Percentiles rank a stretch among this genome's conserved stretches.
phyloP scores from a whole-genome alignment of 352 stramenopile species.

The Halophytophthora batemanensis region DNA sequence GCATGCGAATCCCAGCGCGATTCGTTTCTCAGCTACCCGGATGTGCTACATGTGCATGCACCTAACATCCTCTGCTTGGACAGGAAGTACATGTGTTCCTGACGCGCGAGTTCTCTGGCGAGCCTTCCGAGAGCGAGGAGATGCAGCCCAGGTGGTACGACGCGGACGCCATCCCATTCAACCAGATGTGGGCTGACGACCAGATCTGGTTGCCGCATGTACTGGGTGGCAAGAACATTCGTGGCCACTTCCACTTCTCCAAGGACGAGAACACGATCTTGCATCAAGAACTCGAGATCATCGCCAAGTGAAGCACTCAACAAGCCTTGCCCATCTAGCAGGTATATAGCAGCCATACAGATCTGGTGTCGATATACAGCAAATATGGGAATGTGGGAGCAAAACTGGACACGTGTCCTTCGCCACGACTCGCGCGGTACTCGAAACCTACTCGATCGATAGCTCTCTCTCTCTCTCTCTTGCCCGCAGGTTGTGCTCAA shows the following conservation, averaged over 20 bases:
- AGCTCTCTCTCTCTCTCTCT: too few species aligned
- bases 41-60: too few species aligned
- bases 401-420: too few species aligned
- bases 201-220: constrained; percentile 77
- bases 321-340: not conserved
- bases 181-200: constrained; percentile 89
- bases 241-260: constrained; percentile 71
- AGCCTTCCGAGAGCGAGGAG: constrained; percentile 84
- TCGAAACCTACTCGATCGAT: too few species aligned
- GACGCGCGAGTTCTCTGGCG: constrained; percentile 52
- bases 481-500: not conserved
- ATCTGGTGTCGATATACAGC: too few species aligned
- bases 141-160: constrained; percentile 86
- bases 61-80: not conserved
- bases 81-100: constrained; percentile 86
- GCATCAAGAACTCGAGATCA: constrained; percentile 36
- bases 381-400: too few species aligned
- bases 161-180: constrained; percentile 58
- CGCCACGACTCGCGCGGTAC: too few species aligned
- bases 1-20: not conserved
- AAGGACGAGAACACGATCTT: constrained; percentile 70
- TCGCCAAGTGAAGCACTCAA: not conserved
- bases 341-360: too few species aligned
- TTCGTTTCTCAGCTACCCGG: too few species aligned
- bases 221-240: constrained; percentile 58